Base-by-base conservation (phyloP, 352 stramenopile species). In the Pythium scleroteichum region DNA sequence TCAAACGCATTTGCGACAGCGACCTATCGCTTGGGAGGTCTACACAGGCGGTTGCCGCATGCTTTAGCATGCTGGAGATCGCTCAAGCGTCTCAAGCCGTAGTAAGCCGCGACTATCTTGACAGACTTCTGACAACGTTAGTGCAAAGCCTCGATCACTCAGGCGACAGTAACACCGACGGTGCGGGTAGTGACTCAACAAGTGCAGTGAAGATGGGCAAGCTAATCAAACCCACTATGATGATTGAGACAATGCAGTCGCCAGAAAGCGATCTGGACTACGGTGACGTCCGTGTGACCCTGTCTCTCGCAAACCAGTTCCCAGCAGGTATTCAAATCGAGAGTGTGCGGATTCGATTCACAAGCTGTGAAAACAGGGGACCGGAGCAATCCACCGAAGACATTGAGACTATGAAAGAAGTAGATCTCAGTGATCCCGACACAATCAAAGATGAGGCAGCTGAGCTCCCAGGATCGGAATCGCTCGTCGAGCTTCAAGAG, bases 11-110 rank as follows among this genome's bases (percentile, higher is more conserved):
- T 41, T 91, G 79, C 56, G 72, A 70, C 19, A 62, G 76, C 5
- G 79, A 92, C 47, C 50, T 92, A 13, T 71, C 72, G 16, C 63
- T 88, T 2, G 79, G 79, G 10, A 73, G 77, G 14, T 75, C 75
- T 4, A 70, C 77, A 4, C 75, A 90, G 53, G 73, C 81, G 0
- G 73, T 89, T 1, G 68, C 72, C 3, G 81, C 71, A 4, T 90
- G 78, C 23, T 85, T 89, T 41, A 89, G 70, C 26, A 78, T 91
- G 70, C 69, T 90, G 13, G 68, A 77, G 40, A 65, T 80, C 13
- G 73, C 78, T 0, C 73, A 88, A 32, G 71, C 78, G 32, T 75
- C 76, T 5, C 72, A 78, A n/a, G 66, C 72, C 0, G 69, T 75
- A 32, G 62, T 87, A 16, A 79, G 72, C 32, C 72, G 67, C 32